Base-by-base conservation (phyloP, 192 early-diverging fungal species). In the Thamnidium elegans region DNA sequence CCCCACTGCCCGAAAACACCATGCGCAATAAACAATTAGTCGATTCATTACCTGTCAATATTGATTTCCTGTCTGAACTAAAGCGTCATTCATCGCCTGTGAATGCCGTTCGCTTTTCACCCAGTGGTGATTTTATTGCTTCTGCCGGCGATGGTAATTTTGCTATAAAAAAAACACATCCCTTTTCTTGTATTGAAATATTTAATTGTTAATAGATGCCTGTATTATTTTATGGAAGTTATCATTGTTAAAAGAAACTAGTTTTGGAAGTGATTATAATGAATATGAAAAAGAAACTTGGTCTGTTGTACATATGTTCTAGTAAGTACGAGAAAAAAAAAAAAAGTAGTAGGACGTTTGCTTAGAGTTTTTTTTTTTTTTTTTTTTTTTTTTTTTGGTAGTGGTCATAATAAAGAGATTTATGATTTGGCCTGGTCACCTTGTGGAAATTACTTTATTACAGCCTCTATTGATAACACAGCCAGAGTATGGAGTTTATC, bases 31-130 rank as follows among this genome's bases (percentile, higher is more conserved):
- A 48, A 48, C 13, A 62, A 55, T 80, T 32, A 59, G 68, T 42
- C 60, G 75, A 66, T 66, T 72, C 53, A 70, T 73, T 73, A 17
- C 81, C 87, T 7, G 64, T 76, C 23, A 67, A 74, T 47, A 83
- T 95, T 3, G 86, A 93, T 64, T 97, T 91, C 61, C 60, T 92
- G 19, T 87, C 94, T 42, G 90, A 83, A 56, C 75, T 98, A 51
- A 86, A 86, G 50, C 82, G 93, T 14, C 96, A 98, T 71, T 84
- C 90, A 0, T 89, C 85, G 7, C 90, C 92, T 11, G 96, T 97
- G 30, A 98, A 98, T 70, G 90, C 92, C 46, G 94, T 97, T 10
- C 86, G 94, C 19, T 98, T 93, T 70, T 88, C 91, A 9, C 94
- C 94, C 0, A 78, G 70, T 54, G 84, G 76, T 20, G 79, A 81